Evolutionary conservation across 1,139 yeast genomes (phyloP), one percentile per base, ranked within the genome.

Genomic region (Sugiyamaella castrensis): DNA sequence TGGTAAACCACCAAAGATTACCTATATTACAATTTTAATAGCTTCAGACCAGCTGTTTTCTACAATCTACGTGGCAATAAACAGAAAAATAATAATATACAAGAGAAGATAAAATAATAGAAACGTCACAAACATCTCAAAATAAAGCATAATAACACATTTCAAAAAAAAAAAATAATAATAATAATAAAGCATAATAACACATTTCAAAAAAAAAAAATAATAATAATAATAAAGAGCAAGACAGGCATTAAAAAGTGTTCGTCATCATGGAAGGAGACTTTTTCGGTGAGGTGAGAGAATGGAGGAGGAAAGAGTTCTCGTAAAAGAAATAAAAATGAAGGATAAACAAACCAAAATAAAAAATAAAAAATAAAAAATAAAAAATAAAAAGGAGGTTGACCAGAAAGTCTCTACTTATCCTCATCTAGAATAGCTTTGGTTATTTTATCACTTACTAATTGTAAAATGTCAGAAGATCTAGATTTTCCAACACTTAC

Each of bases 391-490:
- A 16, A 42, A 42, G 35, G 26, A 42, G 36, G 33, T 29, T 16
- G 29, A 7, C 30, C 11, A n/a, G 16, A 12, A 28, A 24, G 35
- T 9, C 11, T 27, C 40, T 37, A 37, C 6, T 15, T 30, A 28
- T 10, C 36, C 19, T 29, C 24, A 19, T 40, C 48, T 24, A 36
- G 26, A 15, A 47, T 43, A 24, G 33, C 44, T 13, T 30, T 37
- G 11, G 42, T 32, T 33, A 47, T 38, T 31, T 34, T 40, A 31
- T 45, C 43, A 2, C 34, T 34, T 19, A 35, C 38, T 19, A 39
- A 33, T 32, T 30, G 45, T 11, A 46, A 26, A 24, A 36, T 27
- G 15, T 41, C 47, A 26, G 15, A 39, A 28, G 46, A 42, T 36
- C 28, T 36, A 13, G n/a, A 13, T 8, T 26, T 37, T n/a, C 37